These are phyloP conservation scores for Pichia occidentalis DNA, from an alignment of 805 yeast genomes.

Conservation along the genomic window DNA sequence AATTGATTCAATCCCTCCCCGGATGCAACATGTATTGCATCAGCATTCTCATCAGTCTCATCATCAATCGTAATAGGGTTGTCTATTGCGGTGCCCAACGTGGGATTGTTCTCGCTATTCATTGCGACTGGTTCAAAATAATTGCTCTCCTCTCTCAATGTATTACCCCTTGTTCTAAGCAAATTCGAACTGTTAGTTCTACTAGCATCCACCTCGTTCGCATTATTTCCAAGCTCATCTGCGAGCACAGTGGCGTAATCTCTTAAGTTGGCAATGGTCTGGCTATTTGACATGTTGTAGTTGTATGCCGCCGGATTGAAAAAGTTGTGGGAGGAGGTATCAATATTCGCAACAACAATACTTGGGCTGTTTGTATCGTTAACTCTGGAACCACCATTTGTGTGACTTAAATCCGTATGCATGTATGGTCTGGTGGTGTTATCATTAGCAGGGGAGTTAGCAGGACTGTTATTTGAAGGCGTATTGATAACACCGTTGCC, in stretches of 20 bases:
- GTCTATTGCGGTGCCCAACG: conserved; percentile 9
- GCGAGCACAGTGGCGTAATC: neutral
- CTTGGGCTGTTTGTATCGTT: neutral
- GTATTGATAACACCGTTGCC: no score
- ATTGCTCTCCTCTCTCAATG: conserved; percentile 6
- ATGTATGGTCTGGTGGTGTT: no score
- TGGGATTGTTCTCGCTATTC: conserved; percentile 11
- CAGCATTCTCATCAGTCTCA: neutral
- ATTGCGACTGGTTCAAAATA: conserved; percentile 12
- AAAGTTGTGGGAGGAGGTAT: conserved; percentile 20
- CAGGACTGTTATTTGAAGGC: no score
- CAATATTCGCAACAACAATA: conserved; percentile 4
- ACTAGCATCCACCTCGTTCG: neutral
- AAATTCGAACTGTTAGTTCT: neutral
- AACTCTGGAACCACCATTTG: neutral
- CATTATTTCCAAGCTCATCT: neutral
- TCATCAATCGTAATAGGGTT: conserved; percentile 11
- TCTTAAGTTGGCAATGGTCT: conserved; percentile 25
- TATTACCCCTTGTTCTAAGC: conserved; percentile 12
- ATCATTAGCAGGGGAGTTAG: no score
- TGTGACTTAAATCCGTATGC: no score
- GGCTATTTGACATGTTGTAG: conserved; percentile 24
- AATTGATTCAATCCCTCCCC: no score
- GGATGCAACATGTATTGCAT: no score
- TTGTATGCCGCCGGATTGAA: conserved; percentile 25